phyloP scores from a whole-genome alignment of 768 basidiomycete genomes.

The Calocera cornea region DNA sequence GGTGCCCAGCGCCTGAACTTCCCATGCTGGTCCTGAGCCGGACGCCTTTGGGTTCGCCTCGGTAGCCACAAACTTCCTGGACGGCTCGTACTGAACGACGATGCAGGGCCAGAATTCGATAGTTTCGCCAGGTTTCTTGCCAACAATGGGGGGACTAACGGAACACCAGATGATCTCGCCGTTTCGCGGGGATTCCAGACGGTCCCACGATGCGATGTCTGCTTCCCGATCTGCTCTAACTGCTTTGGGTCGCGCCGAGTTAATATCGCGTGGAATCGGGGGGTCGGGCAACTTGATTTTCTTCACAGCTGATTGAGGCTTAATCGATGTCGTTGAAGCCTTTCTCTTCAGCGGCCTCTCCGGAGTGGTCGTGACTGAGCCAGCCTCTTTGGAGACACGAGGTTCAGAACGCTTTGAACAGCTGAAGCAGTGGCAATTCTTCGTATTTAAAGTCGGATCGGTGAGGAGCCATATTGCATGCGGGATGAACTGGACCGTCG shows the following conservation, averaged over 20 bases:
- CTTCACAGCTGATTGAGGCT: not conserved
- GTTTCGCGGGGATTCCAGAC: not conserved
- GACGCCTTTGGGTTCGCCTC: not conserved
- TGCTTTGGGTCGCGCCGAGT: not conserved
- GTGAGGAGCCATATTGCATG: constrained; percentile 68
- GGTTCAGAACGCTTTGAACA: not conserved
- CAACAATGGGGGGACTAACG: not conserved
- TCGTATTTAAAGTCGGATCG: constrained; percentile 35
- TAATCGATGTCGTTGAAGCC: not conserved
- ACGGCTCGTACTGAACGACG: not conserved
- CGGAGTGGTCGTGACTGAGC: not conserved
- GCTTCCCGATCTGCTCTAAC: not conserved
- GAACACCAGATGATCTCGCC: not conserved
- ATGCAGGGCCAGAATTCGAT: constrained; percentile 2
- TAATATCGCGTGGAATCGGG: not conserved
- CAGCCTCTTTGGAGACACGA: not conserved
- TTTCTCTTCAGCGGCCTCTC: not conserved
- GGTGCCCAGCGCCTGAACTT: not conserved
- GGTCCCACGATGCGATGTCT: not conserved
- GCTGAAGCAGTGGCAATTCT: constrained; percentile 41
- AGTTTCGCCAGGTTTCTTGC: not conserved
- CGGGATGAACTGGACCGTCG: constrained; percentile 71
- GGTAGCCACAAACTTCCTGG: not conserved
- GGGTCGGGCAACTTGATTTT: not conserved
- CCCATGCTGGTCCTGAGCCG: not conserved